phyloP scores from a whole-genome alignment of 2,329 filamentous ascomycete species.

The Botrytis galanthina region DNA sequence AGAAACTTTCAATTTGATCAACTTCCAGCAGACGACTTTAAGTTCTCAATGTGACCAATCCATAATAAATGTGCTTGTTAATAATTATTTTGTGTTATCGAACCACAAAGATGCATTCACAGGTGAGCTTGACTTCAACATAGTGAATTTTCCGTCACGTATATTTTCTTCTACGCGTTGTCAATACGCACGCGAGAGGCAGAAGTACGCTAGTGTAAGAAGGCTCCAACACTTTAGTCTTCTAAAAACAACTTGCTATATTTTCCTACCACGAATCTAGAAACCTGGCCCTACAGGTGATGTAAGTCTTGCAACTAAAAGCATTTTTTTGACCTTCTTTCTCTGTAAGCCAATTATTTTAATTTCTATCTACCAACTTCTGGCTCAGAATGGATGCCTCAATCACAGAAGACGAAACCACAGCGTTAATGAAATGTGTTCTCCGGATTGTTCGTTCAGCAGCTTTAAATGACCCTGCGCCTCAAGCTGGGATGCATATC shows the following conservation, averaged over 20 bases:
- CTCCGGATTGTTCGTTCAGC: not conserved
- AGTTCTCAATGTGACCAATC: no score
- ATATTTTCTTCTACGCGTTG: not conserved
- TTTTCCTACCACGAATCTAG: not conserved
- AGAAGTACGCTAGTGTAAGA: not conserved
- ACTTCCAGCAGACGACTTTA: no score
- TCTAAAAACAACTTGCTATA: not conserved
- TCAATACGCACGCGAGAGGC: not conserved
- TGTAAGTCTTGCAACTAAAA: not conserved
- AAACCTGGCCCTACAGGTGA: no score
- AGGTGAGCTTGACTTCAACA: not conserved
- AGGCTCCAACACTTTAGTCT: not conserved
- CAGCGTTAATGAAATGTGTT: not conserved
- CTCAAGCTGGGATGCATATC: not conserved
- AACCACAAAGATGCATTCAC: no score
- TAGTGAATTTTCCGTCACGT: not conserved
- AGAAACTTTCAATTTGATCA: no score
- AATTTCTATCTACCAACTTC: not conserved
- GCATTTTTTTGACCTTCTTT: not conserved
- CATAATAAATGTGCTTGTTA: no score
- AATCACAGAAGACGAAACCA: not conserved
- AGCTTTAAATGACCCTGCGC: not conserved
- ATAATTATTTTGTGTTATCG: no score
- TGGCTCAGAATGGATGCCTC: not conserved
- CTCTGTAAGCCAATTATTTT: no score